Conservation (phyloP, 495 filamentous ascomycete species). For the Parmelia sp. region DNA sequence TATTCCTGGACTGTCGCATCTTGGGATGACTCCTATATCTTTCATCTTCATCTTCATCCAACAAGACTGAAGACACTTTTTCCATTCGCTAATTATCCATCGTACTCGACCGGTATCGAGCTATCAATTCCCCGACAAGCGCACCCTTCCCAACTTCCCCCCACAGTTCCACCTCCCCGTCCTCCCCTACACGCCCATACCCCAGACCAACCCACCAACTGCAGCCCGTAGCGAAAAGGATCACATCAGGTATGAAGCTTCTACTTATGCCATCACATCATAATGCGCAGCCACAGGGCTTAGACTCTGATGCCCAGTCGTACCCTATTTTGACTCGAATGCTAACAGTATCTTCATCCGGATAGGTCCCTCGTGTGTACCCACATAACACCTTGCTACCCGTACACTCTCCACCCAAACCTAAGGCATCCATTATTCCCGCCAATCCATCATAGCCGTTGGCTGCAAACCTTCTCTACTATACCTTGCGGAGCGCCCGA, state of each 20-base stretch:
- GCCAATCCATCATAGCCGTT: neutral
- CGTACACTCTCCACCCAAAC: neutral
- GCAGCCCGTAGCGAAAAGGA: neutral
- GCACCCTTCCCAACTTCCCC: neutral
- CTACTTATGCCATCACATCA: slow-evolving; percentile 1
- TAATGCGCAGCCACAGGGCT: slow-evolving; percentile 23
- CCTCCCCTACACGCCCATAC: slow-evolving; percentile 7
- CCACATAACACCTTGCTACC: neutral
- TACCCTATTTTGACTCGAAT: neutral
- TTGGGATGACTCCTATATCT: slow-evolving; percentile 2
- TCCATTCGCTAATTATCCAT: too few species aligned
- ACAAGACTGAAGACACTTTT: too few species aligned
- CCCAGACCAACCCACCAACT: slow-evolving; percentile 3
- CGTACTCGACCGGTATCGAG: neutral
- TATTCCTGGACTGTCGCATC: slow-evolving; percentile 4
- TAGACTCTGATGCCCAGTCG: slow-evolving; percentile 4
- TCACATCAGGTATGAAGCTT: slow-evolving; percentile 7
- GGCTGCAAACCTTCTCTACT: slow-evolving; percentile 2
- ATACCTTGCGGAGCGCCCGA: neutral
- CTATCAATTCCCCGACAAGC: slow-evolving; percentile 12
- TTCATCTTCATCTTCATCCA: neutral
- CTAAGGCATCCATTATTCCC: neutral
- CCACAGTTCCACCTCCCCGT: slow-evolving; percentile 9
- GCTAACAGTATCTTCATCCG: slow-evolving; percentile 4
- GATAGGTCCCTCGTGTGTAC: slow-evolving; percentile 2